phyloP scores from a whole-genome alignment of 2,329 filamentous ascomycete genomes.

The Dendryphion nanum region DNA sequence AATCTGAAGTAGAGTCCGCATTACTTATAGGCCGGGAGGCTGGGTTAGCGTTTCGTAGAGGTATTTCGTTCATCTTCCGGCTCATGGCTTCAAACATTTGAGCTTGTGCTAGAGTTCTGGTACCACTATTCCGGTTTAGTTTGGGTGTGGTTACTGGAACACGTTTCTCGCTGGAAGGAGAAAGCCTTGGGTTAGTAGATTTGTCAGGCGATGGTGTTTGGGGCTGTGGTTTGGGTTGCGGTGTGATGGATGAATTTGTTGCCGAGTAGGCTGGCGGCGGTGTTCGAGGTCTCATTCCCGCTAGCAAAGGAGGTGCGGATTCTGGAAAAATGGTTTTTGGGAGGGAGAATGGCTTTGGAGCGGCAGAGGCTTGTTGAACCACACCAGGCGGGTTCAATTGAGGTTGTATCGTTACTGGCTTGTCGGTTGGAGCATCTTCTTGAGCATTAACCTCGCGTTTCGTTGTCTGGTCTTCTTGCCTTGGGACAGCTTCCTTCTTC shows the following conservation, averaged over 20 bases:
- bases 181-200: background rate
- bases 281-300: constrained; percentile 7
- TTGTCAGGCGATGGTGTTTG: background rate
- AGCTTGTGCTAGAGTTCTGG: constrained; percentile 26
- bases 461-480: constrained; percentile 32
- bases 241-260: background rate
- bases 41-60: constrained; percentile 1
- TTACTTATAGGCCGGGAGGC: constrained; percentile 12
- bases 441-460: constrained; percentile 23
- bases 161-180: constrained; percentile 11
- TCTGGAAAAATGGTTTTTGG: constrained; percentile 19
- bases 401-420: constrained; percentile 16
- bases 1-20: constrained; percentile 12
- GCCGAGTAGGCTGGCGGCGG: constrained; percentile 24
- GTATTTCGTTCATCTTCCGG: constrained; percentile 6
- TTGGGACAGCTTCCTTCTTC: constrained; percentile 21
- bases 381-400: constrained; percentile 10
- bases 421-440: constrained; percentile 25
- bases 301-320: constrained; percentile 7
- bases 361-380: background rate
- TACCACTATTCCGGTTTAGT: constrained; percentile 24
- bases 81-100: constrained; percentile 30
- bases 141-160: constrained; percentile 15
- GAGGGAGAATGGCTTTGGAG: constrained; percentile 4
- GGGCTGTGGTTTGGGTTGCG: background rate